phyloP scores from a whole-genome alignment of 768 basidiomycete genomes.

The Boletus rubroflammeus region DNA sequence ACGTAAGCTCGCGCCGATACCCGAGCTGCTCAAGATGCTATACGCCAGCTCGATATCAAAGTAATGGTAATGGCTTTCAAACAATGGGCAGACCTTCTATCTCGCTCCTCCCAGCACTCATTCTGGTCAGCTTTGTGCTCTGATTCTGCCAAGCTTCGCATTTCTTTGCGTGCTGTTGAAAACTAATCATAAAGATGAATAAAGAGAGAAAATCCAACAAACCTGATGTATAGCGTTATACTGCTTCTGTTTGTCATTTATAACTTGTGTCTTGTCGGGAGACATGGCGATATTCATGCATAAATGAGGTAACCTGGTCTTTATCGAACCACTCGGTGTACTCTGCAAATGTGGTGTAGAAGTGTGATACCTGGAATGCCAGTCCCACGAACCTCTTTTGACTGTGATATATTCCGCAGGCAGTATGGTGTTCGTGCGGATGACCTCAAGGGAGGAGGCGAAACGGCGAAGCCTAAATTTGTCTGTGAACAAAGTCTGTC shows the following conservation, averaged over 20 bases:
- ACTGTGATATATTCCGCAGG: neutral
- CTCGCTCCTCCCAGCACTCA: neutral
- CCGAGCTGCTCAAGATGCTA: neutral
- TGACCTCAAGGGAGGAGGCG: neutral
- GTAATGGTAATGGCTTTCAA: neutral
- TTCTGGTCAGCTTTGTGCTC: neutral
- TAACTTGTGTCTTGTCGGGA: neutral
- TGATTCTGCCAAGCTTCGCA: neutral
- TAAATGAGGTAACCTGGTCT: slow-evolving; percentile 6
- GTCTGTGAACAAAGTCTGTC: neutral
- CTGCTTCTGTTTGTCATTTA: neutral
- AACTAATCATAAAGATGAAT: neutral
- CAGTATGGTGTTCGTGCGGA: neutral
- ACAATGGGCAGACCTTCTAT: neutral
- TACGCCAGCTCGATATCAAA: neutral
- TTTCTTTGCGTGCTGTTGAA: neutral
- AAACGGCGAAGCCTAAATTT: neutral
- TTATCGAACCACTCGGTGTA: neutral
- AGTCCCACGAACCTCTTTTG: neutral
- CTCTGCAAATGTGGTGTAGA: neutral
- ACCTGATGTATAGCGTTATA: neutral
- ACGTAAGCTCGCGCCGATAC: neutral
- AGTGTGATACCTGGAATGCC: neutral
- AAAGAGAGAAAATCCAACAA: neutral
- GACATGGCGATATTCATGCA: slow-evolving; percentile 3